Evolutionary conservation across 2,329 filamentous ascomycete species (phyloP), one percentile per base, ranked within the genome.

Genomic region (Seiridium unicorne): DNA sequence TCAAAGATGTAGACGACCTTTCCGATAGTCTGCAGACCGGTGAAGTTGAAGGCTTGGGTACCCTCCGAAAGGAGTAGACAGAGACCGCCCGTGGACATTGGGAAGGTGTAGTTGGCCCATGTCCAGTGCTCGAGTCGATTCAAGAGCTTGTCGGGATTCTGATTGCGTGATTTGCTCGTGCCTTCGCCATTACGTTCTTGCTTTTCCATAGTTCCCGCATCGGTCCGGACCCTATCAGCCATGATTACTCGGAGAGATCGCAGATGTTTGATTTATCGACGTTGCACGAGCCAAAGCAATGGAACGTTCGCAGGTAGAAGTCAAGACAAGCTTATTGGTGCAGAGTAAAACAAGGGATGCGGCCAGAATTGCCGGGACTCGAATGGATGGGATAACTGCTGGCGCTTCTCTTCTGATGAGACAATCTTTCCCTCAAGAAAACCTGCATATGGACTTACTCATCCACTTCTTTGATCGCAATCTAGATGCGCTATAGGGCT

Each of bases 1-100:
- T 83, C 82, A 62, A 83, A 65, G 44, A 84, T 70, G 68, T 79
- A 84, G 63, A 84, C 74, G 60, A 80, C 64, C 35, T 80, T 79
- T 26, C 82, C 83, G 58, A 85, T 81, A 6, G 74, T 77, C 60
- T 77, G 72, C 13, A 85, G 76, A 26, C 82, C 82, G 0, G 67
- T 66, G 64, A 84, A 85, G n/a, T 57, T 61, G 57, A 66, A 69
- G 9, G 68, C 68, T 51, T 72, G 77, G 0, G 78, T 79, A 48
- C 77, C 72, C 38, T 76, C 69, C 3, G 74, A 68, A 35, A 81
- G 73, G 10, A 81, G 69, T 1, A 79, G 73, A 11, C 76, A 71
- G 13, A 82, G 69, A 51, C 78, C 79, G 26, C 79, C 79, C 1
- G 79, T 81, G 18, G 74, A 72, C 78, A 82, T 81, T 10, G 79